phyloP scores from a whole-genome alignment of 202 grass and related monocot genomes.

The Dendrocalamus latiflorus region DNA sequence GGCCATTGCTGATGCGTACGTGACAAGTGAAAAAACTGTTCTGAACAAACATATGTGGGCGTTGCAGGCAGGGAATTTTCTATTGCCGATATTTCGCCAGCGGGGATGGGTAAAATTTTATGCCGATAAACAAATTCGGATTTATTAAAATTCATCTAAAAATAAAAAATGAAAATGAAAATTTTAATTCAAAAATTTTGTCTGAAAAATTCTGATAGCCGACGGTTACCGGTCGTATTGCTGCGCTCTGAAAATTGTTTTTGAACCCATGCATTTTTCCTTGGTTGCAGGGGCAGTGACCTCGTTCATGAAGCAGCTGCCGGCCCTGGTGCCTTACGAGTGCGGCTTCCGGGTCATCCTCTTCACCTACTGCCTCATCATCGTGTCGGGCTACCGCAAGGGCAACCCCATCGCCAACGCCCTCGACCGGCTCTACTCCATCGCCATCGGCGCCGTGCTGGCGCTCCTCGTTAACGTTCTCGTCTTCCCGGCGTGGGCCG shows the following conservation, averaged over 20 bases:
- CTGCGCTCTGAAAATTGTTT: no score
- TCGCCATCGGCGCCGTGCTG: conserved; percentile 34
- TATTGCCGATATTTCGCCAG: no score
- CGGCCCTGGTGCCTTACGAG: conserved; percentile 41
- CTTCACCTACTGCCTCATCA: conserved; percentile 59
- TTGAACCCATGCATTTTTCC: no score
- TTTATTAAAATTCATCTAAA: no score
- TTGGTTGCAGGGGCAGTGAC: conserved; percentile 32
- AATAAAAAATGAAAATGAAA: no score
- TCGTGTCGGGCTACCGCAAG: conserved; percentile 39
- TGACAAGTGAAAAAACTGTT: not conserved
- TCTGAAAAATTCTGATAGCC: no score
- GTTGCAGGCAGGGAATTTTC: conserved; percentile 31
- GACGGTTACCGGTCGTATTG: no score
- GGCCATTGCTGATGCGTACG: not conserved
- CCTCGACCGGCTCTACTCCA: conserved; percentile 45
- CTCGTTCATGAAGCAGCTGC: conserved; percentile 52
- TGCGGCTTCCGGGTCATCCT: conserved; percentile 50
- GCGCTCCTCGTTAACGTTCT: conserved; percentile 43
- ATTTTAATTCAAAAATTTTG: no score
- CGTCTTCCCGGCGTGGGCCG: conserved; percentile 53
- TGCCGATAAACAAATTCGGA: no score
- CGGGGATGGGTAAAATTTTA: no score
- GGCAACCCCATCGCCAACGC: conserved; percentile 18
- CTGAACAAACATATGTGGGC: not conserved